Percentiles rank a stretch among this genome's conserved stretches.
Conservation (phyloP, 2,329 filamentous ascomycete species). For the Fusarium bactridioides region DNA sequence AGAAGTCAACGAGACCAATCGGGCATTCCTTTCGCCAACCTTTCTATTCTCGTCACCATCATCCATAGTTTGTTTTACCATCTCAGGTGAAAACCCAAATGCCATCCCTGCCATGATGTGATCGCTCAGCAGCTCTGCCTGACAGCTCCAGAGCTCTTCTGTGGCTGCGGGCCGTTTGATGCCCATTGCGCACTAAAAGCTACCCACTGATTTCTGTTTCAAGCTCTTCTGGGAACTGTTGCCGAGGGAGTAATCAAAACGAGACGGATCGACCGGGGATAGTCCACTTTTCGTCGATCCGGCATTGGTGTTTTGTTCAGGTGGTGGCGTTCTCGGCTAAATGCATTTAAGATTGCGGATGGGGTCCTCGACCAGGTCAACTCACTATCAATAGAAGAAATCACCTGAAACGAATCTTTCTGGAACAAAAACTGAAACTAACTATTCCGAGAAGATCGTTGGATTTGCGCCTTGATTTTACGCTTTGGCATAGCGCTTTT, state of each 20-base stretch:
- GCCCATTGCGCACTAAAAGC: neutral
- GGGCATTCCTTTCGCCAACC: neutral
- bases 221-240: neutral
- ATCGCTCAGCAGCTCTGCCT: neutral
- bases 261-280: conserved; percentile 12
- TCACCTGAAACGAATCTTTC: conserved; percentile 25
- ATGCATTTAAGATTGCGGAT: conserved; percentile 19
- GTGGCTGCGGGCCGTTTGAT: conserved; percentile 11
- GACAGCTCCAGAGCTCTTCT: neutral
- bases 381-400: neutral
- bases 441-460: conserved; percentile 4
- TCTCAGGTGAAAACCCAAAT: conserved; percentile 8
- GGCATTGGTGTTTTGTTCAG: conserved; percentile 13
- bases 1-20: neutral
- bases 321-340: conserved; percentile 1
- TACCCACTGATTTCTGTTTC: neutral
- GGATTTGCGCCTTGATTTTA: conserved; percentile 1
- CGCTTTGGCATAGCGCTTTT: neutral
- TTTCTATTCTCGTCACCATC: neutral
- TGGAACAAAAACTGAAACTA: conserved; percentile 21
- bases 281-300: conserved; percentile 14
- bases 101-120: conserved; percentile 4
- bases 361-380: neutral
- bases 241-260: conserved; percentile 15
- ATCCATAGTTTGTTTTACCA: conserved; percentile 8